Evolutionary conservation across 768 basidiomycete genomes (phyloP).

Genomic region (Inosperma sp.): DNA sequence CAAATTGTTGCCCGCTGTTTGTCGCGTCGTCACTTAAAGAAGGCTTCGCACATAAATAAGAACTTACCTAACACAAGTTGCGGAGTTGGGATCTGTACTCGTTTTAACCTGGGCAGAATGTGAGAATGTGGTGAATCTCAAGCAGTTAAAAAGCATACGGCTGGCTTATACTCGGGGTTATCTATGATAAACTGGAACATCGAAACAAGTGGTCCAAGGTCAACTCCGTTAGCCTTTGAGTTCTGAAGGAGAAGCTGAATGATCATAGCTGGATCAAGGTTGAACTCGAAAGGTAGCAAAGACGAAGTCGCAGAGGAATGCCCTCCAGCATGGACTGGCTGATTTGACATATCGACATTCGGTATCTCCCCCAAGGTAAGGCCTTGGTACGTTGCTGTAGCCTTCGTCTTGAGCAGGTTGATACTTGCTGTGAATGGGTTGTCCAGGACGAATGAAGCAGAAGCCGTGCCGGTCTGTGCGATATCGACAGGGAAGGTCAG

Average conservation of each 20-base stretch:
- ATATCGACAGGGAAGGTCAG: slow-evolving; percentile 62
- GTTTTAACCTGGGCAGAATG: slow-evolving; percentile 42
- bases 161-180: slow-evolving; percentile 48
- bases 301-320: slow-evolving; percentile 56
- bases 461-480: slow-evolving; percentile 54
- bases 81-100: slow-evolving; percentile 45
- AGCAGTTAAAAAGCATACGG: slow-evolving; percentile 32
- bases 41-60: neutral
- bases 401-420: slow-evolving; percentile 51
- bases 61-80: slow-evolving; percentile 56
- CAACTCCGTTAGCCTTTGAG: slow-evolving; percentile 49
- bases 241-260: slow-evolving; percentile 50
- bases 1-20: slow-evolving; percentile 61
- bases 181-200: slow-evolving; percentile 51
- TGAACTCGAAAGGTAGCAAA: slow-evolving; percentile 56
- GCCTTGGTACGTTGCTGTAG: slow-evolving; percentile 51
- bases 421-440: slow-evolving; percentile 75
- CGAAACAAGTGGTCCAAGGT: slow-evolving; percentile 54
- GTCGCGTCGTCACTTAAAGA: neutral
- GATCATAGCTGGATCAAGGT: slow-evolving; percentile 57
- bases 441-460: slow-evolving; percentile 50
- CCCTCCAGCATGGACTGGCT: slow-evolving; percentile 56
- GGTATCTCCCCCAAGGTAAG: slow-evolving; percentile 58
- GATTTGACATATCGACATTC: slow-evolving; percentile 47
- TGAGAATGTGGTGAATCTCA: neutral